Conservation (phyloP, 2,329 filamentous ascomycete species). For the Talaromyces sp. region DNA sequence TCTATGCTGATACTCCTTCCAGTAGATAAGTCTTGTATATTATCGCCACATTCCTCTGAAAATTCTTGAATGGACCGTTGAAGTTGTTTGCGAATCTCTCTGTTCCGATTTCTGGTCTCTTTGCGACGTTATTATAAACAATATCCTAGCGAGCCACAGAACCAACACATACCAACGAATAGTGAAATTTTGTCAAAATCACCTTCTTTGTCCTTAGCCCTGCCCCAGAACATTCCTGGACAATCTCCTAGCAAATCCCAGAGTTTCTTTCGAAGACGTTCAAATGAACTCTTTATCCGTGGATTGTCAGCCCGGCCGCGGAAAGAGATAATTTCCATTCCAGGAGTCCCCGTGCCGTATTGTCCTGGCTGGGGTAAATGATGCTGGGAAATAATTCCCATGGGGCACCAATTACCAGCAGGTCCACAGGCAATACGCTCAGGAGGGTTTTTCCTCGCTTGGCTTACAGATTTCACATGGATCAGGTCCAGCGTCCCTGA, state of each 20-base stretch:
- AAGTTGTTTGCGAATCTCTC: neutral
- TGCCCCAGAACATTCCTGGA: slow-evolving; percentile 1
- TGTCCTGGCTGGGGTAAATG: neutral
- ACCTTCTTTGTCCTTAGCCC: neutral
- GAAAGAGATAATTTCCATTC: slow-evolving; percentile 1
- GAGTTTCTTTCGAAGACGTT: slow-evolving; percentile 3
- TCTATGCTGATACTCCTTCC: neutral
- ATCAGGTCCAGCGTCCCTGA: neutral
- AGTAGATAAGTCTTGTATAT: neutral
- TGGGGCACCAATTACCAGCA: slow-evolving; percentile 2
- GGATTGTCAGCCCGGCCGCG: neutral
- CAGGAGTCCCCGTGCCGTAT: neutral
- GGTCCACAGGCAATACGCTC: slow-evolving; percentile 3
- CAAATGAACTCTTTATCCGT: slow-evolving; percentile 1
- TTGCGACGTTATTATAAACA: neutral
- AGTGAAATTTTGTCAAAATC: neutral
- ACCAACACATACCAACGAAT: neutral
- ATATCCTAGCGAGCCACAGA: neutral
- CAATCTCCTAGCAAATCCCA: neutral
- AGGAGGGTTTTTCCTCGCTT: neutral
- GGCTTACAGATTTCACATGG: neutral
- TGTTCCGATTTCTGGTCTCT: neutral
- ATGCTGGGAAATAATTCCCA: slow-evolving; percentile 3
- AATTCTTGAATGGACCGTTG: slow-evolving; percentile 4
- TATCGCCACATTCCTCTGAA: slow-evolving; percentile 3